phyloP scores from a whole-genome alignment of 192 early-diverging fungal species.

The Entophlyctis luteolus region DNA sequence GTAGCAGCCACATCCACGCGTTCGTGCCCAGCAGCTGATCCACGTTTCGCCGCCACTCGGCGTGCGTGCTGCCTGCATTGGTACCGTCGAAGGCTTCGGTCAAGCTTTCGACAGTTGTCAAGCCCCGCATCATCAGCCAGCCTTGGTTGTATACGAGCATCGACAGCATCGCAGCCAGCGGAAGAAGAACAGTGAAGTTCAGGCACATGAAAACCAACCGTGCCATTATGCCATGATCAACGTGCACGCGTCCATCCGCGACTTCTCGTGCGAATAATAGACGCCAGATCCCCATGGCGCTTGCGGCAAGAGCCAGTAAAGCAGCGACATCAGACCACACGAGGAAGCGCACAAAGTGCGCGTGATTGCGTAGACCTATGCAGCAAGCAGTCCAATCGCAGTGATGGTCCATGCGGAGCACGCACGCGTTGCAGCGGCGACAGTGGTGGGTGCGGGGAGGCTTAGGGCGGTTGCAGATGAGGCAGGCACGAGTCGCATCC shows the following conservation, averaged over 20 bases:
- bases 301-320: not conserved
- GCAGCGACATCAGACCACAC: not conserved
- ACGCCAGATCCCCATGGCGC: not conserved
- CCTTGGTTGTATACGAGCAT: not conserved
- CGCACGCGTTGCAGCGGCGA: not conserved
- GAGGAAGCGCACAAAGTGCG: not conserved
- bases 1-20: not conserved
- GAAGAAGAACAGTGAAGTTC: not conserved
- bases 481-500: no score
- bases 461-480: not conserved
- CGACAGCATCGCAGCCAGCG: not conserved
- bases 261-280: not conserved
- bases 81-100: not conserved
- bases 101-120: not conserved
- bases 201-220: not conserved
- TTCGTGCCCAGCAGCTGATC: not conserved
- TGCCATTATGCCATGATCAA: not conserved
- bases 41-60: not conserved
- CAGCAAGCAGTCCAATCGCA: not conserved
- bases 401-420: constrained; percentile 7
- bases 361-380: not conserved
- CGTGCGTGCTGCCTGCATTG: no score
- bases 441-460: constrained; percentile 3
- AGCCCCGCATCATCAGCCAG: not conserved
- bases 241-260: not conserved